Conservation (phyloP, 2,329 filamentous ascomycete species). For the Talaromyces sp. region DNA sequence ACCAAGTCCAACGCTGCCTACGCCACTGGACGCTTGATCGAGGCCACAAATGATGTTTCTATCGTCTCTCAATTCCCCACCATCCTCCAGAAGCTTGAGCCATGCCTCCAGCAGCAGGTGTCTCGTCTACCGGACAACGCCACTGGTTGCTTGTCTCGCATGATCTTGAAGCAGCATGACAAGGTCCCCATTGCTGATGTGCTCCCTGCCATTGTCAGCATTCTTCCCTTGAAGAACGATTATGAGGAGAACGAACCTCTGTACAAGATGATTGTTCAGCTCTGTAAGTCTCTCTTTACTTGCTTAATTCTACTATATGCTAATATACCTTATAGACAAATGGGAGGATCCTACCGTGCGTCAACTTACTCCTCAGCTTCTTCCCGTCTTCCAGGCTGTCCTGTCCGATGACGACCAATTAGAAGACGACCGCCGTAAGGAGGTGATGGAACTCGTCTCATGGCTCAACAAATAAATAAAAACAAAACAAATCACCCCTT, state of each 20-base stretch:
- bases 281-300: conserved; percentile 60
- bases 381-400: conserved; percentile 48
- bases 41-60: conserved; percentile 69
- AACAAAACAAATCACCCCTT: not conserved
- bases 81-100: conserved; percentile 82
- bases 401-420: conserved; percentile 46
- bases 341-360: conserved; percentile 46
- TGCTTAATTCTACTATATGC: not conserved
- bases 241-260: conserved; percentile 95
- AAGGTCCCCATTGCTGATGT: conserved; percentile 76
- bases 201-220: conserved; percentile 71
- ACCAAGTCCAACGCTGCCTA: conserved; percentile 95
- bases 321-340: conserved; percentile 33
- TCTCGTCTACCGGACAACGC: conserved; percentile 89
- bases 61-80: conserved; percentile 71
- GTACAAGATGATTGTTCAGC: conserved; percentile 81
- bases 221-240: conserved; percentile 86
- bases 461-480: conserved; percentile 41
- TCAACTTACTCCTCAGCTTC: conserved; percentile 44
- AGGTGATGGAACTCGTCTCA: conserved; percentile 48
- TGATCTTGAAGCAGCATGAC: conserved; percentile 88
- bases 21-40: conserved; percentile 78
- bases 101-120: conserved; percentile 71
- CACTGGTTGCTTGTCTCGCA: conserved; percentile 81
- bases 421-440: conserved; percentile 46